Evolutionary conservation across 2,329 filamentous ascomycete genomes (phyloP), one percentile per base, ranked within the genome.

Genomic region (Penicillium corylophilum): DNA sequence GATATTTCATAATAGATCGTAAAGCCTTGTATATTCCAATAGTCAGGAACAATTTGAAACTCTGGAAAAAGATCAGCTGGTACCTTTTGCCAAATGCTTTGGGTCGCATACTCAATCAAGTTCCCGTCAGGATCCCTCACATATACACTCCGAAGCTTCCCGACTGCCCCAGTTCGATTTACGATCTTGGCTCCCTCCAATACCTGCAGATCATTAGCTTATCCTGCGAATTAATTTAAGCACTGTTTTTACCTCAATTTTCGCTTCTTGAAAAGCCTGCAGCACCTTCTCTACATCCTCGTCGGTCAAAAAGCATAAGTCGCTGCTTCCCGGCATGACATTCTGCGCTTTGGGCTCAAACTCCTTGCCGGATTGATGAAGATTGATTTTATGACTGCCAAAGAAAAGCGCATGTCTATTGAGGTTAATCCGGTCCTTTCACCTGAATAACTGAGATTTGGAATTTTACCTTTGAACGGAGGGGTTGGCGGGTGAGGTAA

Each of bases 61-160:
- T 28, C 26, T 28, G 7, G 3, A 8, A 3, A 10, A 10, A 2
- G 26, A 10, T 28, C 7, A 28, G 26, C 4, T 28, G 9, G 23
- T 24, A 28, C 2, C 2, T 28, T 28, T 10, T 28, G 3, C 7
- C 9, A 10, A 7, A 9, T 28, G 26, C 8, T 8, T 9, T 28
- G 5, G 18, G 15, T 18, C 2, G 72, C 80, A 64, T 61, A 86
- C 82, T 86, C 83, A 36, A 86, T 77, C 56, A 86, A 59, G 64
- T 85, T 85, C 5, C 78, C 80, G 67, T 86, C 83, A 2, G 82
- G 82, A 66, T 86, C 83, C 33, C 82, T 71, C 45, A 82, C 75
- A 66, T 85, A 86, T 2, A 86, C 72, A 64, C 82, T 85, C 46
- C 75, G 70, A 40, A 86, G 68, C 50, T 69, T 76, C 0, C 82